Evolutionary conservation across 805 yeast genomes (phyloP).

Genomic region (Saccharomycopsis olivae): DNA sequence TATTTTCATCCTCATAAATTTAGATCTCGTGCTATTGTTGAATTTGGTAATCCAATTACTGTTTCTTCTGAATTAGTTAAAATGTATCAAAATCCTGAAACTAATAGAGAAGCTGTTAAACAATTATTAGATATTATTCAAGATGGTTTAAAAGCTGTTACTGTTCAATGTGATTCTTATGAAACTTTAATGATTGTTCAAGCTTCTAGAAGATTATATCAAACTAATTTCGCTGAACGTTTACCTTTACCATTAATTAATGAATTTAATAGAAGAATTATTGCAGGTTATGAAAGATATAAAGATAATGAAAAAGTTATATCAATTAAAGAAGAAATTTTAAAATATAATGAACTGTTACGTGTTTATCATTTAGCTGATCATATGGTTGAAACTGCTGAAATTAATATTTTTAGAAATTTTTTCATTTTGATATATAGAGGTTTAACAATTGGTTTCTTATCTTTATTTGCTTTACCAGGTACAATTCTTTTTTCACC

Average conservation of each 20-base stretch:
- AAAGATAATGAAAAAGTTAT: constrained; percentile 63
- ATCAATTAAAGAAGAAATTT: constrained; percentile 49
- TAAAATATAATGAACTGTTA: constrained; percentile 56
- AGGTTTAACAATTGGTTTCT: constrained; percentile 36
- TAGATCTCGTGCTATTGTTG: constrained; percentile 88
- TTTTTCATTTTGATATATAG: constrained; percentile 43
- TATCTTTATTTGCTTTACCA: constrained; percentile 62
- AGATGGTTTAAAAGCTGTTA: constrained; percentile 71
- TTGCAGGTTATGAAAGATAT: constrained; percentile 72
- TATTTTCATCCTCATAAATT: constrained; percentile 92
- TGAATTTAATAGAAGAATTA: constrained; percentile 79
- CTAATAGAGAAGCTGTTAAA: constrained; percentile 66
- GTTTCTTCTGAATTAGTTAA: constrained; percentile 51
- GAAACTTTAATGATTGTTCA: constrained; percentile 92
- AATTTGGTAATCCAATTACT: constrained; percentile 81
- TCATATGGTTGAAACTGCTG: constrained; percentile 55
- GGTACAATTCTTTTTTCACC: constrained; percentile 81
- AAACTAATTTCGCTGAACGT: constrained; percentile 44
- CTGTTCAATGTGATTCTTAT: constrained; percentile 88
- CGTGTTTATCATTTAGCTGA: constrained; percentile 55
- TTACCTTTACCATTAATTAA: constrained; percentile 70
- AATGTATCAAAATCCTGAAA: constrained; percentile 46
- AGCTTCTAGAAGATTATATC: constrained; percentile 83
- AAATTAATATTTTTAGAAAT: constrained; percentile 37
- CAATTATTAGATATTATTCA: constrained; percentile 63